Conservation (phyloP, 768 basidiomycete genomes). For the Thelephora aurantiotincta region DNA sequence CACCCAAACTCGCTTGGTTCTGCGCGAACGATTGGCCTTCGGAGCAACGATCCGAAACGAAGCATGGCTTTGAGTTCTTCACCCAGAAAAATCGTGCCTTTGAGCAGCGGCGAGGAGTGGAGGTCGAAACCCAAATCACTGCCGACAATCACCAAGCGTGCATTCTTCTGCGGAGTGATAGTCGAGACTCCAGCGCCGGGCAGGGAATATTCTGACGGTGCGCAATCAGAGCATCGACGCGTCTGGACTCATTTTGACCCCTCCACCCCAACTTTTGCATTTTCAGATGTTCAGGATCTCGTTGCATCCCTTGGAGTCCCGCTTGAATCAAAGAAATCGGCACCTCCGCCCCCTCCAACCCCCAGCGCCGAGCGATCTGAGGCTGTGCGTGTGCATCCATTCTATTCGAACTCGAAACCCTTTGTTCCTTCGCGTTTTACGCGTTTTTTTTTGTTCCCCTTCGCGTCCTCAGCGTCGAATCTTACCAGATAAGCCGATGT, state of each 20-base stretch:
- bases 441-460: not conserved
- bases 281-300: slow-evolving; percentile 62
- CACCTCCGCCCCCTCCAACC: slow-evolving; percentile 25
- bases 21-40: not conserved
- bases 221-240: slow-evolving; percentile 6
- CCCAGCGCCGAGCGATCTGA: slow-evolving; percentile 18
- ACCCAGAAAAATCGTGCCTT: slow-evolving; percentile 60
- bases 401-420: too few species aligned
- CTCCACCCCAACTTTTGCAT: not conserved
- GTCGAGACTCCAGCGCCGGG: slow-evolving; percentile 73
- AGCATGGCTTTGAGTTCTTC: slow-evolving; percentile 53
- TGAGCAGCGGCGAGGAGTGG: slow-evolving; percentile 54
- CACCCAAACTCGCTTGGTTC: not conserved
- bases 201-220: slow-evolving; percentile 54
- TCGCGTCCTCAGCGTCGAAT: not conserved
- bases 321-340: slow-evolving; percentile 32
- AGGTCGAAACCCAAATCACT: slow-evolving; percentile 23
- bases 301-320: slow-evolving; percentile 65
- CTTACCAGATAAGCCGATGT: not conserved
- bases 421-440: too few species aligned
- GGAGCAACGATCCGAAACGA: not conserved
- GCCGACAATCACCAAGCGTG: slow-evolving; percentile 50
- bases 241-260: too few species aligned
- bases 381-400: slow-evolving; percentile 11
- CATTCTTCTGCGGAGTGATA: slow-evolving; percentile 83